Conservation (phyloP, 805 yeast species). For the Barnettozyma salicaria region DNA sequence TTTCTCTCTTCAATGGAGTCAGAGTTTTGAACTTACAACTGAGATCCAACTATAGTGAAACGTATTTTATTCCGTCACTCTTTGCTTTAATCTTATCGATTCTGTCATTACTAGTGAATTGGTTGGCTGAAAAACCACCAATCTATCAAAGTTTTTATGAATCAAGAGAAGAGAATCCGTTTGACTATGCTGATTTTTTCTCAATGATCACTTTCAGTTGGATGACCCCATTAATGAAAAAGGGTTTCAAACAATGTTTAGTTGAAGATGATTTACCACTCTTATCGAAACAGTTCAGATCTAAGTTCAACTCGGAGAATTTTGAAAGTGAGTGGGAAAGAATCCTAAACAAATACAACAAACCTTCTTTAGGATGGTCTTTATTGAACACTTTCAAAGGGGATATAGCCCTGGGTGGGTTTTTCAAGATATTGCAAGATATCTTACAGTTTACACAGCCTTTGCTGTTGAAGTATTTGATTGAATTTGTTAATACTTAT, state of each 20-base stretch:
- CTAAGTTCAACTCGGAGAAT: slow-evolving; percentile 43
- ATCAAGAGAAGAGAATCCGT: slow-evolving; percentile 28
- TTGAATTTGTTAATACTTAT: slow-evolving; percentile 48
- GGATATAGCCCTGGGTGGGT: slow-evolving; percentile 61
- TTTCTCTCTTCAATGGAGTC: slow-evolving; percentile 40
- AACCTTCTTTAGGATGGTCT: slow-evolving; percentile 53
- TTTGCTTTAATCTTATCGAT: slow-evolving; percentile 30
- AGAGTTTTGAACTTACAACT: slow-evolving; percentile 36
- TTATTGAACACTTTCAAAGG: slow-evolving; percentile 64
- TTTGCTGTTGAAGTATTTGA: slow-evolving; percentile 63
- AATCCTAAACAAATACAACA: slow-evolving; percentile 43
- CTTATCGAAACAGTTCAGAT: slow-evolving; percentile 61
- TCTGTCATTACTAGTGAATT: slow-evolving; percentile 30
- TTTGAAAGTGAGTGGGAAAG: slow-evolving; percentile 59
- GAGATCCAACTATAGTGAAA: slow-evolving; percentile 26
- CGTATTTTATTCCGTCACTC: slow-evolving; percentile 27
- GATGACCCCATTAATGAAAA: slow-evolving; percentile 85
- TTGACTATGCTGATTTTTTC: slow-evolving; percentile 53
- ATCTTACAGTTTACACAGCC: slow-evolving; percentile 80
- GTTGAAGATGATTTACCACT: slow-evolving; percentile 67
- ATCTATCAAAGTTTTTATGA: slow-evolving; percentile 31
- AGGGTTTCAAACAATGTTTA: slow-evolving; percentile 60
- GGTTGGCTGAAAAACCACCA: slow-evolving; percentile 34
- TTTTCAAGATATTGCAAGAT: slow-evolving; percentile 75
- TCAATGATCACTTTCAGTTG: slow-evolving; percentile 78